A percentile compares a stretch with the other conserved stretches of the same genome.
These are phyloP conservation scores for Kwoniella newhampshirensis DNA, from an alignment of 768 basidiomycete genomes.

Conservation along the genomic window DNA sequence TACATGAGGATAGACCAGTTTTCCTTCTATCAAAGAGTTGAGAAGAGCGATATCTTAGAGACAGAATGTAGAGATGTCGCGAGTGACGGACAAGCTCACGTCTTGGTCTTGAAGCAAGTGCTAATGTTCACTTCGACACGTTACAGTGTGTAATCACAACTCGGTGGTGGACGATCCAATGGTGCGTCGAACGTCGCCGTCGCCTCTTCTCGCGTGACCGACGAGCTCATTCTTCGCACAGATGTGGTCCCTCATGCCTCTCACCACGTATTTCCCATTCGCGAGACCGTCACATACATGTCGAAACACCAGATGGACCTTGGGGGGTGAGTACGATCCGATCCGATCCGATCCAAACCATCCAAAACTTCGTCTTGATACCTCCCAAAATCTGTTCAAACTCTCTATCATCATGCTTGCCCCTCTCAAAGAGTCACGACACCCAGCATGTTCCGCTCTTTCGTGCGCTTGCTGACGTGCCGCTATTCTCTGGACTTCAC, in stretches of 20 bases:
- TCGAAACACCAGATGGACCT: conserved; percentile 70
- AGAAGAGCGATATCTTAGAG: background rate
- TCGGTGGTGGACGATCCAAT: conserved; percentile 64
- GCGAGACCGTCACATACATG: conserved; percentile 34
- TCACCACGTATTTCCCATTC: conserved; percentile 36
- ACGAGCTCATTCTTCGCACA: conserved; percentile 60
- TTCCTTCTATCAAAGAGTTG: too few species aligned
- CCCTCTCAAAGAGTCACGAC: too few species aligned
- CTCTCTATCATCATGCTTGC: conserved; percentile 5
- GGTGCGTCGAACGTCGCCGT: conserved; percentile 35
- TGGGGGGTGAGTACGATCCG: conserved; percentile 65
- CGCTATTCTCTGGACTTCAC: too few species aligned
- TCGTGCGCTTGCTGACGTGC: too few species aligned
- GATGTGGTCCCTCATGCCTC: conserved; percentile 70
- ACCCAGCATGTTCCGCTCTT: too few species aligned
- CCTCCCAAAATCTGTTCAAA: too few species aligned
- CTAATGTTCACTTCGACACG: conserved; percentile 13
- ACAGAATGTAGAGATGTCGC: too few species aligned
- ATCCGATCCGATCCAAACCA: too few species aligned
- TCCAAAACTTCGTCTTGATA: background rate
- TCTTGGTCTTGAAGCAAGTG: background rate
- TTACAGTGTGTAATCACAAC: conserved; percentile 86
- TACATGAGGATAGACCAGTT: too few species aligned
- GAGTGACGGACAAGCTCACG: too few species aligned
- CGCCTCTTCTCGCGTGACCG: background rate